Evolutionary conservation across 1,139 yeast species (phyloP).

Genomic region (Suzukiozyma palmioleophila): DNA sequence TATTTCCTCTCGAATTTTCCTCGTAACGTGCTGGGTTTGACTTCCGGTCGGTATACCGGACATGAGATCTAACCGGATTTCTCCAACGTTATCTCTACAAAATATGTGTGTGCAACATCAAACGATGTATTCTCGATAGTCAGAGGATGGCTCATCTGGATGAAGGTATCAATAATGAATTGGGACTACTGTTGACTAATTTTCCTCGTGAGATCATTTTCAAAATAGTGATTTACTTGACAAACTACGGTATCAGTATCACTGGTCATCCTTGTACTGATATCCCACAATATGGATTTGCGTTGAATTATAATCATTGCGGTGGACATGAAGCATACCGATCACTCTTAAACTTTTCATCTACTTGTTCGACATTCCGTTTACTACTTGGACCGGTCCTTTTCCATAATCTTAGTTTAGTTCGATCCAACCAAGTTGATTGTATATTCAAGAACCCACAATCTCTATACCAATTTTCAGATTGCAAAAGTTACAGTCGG

Average conservation of each 20-base stretch:
- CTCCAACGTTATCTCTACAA: no score
- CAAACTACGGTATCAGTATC: slow-evolving; percentile 8
- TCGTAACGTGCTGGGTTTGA: no score
- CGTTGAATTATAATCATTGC: slow-evolving; percentile 12
- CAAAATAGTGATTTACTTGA: slow-evolving; percentile 13
- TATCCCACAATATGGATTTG: slow-evolving; percentile 11
- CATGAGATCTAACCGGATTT: no score
- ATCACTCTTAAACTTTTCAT: slow-evolving; percentile 18
- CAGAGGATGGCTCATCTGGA: no score
- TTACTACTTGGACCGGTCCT: slow-evolving; percentile 17
- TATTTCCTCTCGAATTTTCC: no score
- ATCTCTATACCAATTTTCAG: slow-evolving; percentile 20
- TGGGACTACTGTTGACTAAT: slow-evolving; percentile 7
- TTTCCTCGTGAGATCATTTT: slow-evolving; percentile 19
- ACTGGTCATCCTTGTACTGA: background rate
- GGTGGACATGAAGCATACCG: slow-evolving; percentile 8
- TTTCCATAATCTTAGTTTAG: slow-evolving; percentile 21
- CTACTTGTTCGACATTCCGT: slow-evolving; percentile 24
- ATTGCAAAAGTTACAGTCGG: slow-evolving; percentile 17
- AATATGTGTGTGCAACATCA: no score
- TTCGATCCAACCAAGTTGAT: slow-evolving; percentile 28
- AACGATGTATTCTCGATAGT: no score
- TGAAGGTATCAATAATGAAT: no score
- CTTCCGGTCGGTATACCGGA: no score
- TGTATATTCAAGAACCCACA: slow-evolving; percentile 21